Conservation (phyloP, 2,329 filamentous ascomycete genomes). For the Pseudodiploospora longispora region DNA sequence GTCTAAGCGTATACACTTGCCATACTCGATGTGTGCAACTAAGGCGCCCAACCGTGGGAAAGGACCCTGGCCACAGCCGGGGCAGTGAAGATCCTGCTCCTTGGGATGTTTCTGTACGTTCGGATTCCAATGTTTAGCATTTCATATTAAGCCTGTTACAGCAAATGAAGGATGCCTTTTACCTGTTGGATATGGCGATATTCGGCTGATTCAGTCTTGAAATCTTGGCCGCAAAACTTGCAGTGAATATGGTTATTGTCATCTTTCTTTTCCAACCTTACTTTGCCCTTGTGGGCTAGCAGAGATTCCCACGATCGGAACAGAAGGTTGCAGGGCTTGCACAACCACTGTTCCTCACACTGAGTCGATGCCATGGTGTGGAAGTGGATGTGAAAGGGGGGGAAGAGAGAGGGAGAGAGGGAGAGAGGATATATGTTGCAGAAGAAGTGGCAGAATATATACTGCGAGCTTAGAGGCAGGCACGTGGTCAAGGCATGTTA, state of each 20-base stretch:
- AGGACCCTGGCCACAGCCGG: constrained; percentile 31
- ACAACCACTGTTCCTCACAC: constrained; percentile 14
- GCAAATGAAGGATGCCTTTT: constrained; percentile 3
- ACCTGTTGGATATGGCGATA: constrained; percentile 29
- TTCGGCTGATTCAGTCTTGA: constrained; percentile 24
- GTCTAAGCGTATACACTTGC: constrained; percentile 30
- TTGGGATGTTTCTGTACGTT: constrained; percentile 28
- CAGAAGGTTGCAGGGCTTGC: constrained; percentile 20
- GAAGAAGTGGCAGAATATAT: too few relatives aligned
- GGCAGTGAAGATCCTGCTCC: constrained; percentile 35
- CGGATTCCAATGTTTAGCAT: too few relatives aligned
- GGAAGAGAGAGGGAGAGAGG: not conserved
- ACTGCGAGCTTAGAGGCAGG: too few relatives aligned
- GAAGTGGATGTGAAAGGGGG: not conserved
- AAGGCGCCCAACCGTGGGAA: constrained; percentile 31
- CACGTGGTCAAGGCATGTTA: too few relatives aligned
- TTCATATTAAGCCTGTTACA: not conserved
- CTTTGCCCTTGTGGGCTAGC: constrained; percentile 21
- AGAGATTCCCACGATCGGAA: constrained; percentile 20
- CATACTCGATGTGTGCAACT: constrained; percentile 37
- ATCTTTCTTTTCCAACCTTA: constrained; percentile 12
- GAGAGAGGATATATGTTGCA: not conserved
- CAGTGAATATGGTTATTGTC: constrained; percentile 27
- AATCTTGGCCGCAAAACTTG: constrained; percentile 28
- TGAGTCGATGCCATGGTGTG: not conserved